Base-by-base conservation (phyloP, 305 asterid species). In the Lippia alba region DNA sequence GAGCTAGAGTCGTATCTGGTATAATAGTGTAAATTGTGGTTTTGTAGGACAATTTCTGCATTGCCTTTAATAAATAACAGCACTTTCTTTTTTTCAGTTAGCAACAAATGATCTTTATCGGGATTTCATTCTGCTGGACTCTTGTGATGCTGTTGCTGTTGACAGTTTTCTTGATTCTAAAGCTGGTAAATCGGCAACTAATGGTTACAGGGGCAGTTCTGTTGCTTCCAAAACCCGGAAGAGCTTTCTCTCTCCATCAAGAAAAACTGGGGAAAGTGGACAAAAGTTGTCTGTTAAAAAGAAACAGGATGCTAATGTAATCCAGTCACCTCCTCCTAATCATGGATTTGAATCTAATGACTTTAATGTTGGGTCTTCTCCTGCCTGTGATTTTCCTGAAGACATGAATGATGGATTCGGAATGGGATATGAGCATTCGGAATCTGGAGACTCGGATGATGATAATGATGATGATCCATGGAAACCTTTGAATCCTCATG, bases 1-100 rank as follows among this genome's bases (percentile, higher is more conserved):
- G 99, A 94, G 77, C 86, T 94, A 18, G 98, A 94, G 81, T 86
- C 96, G 32, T 94, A 92, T 84, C 90, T 90, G 97, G 99, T 94
- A 90, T 44, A 73, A 64, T 18, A 61, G 18, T 69, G 59, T 61
- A 53, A 59, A 56, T 68, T 65, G 64, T 63, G 17, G 34, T 12
- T 48, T 34, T 73, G n/a, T 60, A 55, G 44, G 55, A 67, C 41
- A 14, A 8, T 33, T 18, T 49, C 24, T 69, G 39, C 55, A 51
- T 54, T 32, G 30, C 33, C 61, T 54, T 74, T 34, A 45, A 41
- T 79, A 51, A 67, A 61, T 46, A 41, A 69, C 16, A 66, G 49
- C n/a, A 18, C 61, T 57, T 71, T 69, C 56, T 75, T 20, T 45
- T 74, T 85, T 75, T 85, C 96, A 94, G 98, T 82, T 94, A 73